Conservation (phyloP, 345 rosid species). For the Syzygium jambos region DNA sequence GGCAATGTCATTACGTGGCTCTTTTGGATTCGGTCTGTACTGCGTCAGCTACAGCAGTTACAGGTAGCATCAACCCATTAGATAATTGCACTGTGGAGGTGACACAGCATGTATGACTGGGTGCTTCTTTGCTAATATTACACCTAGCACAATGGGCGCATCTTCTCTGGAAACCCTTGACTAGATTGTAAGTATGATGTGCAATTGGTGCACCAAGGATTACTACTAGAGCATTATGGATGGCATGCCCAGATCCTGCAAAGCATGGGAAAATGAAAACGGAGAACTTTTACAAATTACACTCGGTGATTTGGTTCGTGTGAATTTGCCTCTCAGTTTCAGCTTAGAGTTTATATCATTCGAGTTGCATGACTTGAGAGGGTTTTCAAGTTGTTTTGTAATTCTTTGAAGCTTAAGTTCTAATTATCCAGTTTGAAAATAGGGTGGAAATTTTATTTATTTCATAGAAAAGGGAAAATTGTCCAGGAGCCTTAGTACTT, state of each 20-base stretch:
- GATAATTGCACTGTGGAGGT: background rate
- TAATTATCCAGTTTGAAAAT: background rate
- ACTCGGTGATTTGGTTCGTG: background rate
- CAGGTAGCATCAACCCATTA: background rate
- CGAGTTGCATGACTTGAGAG: background rate
- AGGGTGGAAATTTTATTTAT: background rate
- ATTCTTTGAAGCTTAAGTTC: background rate
- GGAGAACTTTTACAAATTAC: background rate
- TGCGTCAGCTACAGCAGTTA: background rate
- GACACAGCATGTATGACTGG: background rate
- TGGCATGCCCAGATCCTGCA: background rate
- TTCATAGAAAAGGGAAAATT: background rate
- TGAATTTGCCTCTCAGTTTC: background rate
- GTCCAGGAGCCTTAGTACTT: background rate
- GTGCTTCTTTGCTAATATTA: background rate
- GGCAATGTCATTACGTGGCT: background rate
- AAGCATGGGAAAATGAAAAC: background rate
- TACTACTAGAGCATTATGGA: background rate
- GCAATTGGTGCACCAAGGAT: background rate
- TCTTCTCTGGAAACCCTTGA: background rate
- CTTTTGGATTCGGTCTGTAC: background rate
- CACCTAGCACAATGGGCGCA: background rate
- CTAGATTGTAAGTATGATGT: background rate
- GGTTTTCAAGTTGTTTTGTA: background rate
- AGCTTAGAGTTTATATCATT: background rate